Base-by-base conservation (phyloP, 2,329 filamentous ascomycete species). In the Penicillium verrucosum region DNA sequence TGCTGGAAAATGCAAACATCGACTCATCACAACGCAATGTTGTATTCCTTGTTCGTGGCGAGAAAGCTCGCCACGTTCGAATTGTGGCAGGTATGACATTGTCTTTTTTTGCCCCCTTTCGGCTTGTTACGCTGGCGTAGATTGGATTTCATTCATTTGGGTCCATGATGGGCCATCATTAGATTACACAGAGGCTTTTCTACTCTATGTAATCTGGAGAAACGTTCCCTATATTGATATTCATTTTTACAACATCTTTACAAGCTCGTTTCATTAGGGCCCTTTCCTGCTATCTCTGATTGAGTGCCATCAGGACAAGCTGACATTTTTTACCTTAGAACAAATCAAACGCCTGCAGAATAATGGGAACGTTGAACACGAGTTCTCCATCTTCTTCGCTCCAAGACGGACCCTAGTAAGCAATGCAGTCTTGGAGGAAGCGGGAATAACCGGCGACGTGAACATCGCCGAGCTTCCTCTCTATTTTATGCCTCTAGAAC, bases 301-400 rank as follows among this genome's bases (percentile, higher is more conserved):
- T 70, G 69, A 72, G 74, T 78, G 79, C 81, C 81, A 78, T 82
- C 78, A 84, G 79, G 68, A 73, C 72, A 73, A 79, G 80, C 85
- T 88, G 75, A 89, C 82, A 82, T 72, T 59, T 54, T 54, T 37
- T 58, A 53, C 18, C 68, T 50, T 70, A 97, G 93, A 90, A 65
- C 92, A 97, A 79, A 92, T 97, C 67, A 93, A 92, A 73, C 87
- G 90, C 59, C 81, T 97, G 57, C 90, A 93, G 68, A 89, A 88
- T 69, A 91, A 94, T 74, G 92, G 89, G 71, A 89, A 91, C 68
- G 90, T 88, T 45, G 90, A 92, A 64, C 94, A 99, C 82, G 93
- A 99, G 67, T 96, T 97, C 72, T 93, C 92, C 61, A 89, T 99
- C 66, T 93, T 97, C 72, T 97, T 94, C 90, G 89, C 96, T 41